Percentiles rank a stretch among this genome's conserved stretches.
Conservation (phyloP, 2,329 filamentous ascomycete genomes). For the Colletotrichum tamarilloi region DNA sequence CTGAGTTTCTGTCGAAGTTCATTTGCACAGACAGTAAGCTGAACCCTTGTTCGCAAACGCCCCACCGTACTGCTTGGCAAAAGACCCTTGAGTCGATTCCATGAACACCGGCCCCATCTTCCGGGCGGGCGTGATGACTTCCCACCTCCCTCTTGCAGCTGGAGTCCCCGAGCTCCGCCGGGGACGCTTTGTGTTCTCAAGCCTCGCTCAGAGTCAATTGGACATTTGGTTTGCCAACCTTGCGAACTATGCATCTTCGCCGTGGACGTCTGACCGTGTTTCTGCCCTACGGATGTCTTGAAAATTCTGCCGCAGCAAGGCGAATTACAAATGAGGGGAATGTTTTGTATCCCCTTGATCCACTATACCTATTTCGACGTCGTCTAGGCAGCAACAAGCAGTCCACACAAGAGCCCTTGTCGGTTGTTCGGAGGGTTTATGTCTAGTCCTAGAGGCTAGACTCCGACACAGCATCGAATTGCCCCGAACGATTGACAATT, state of each 20-base stretch:
- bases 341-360: not conserved
- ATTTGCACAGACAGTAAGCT: not conserved
- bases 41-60: not conserved
- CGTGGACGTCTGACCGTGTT: not conserved
- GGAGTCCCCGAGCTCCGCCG: no score
- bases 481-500: no score
- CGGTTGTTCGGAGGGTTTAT: no score
- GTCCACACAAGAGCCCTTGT: not conserved
- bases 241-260: not conserved
- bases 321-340: not conserved
- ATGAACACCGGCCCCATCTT: not conserved
- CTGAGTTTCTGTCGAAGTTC: not conserved
- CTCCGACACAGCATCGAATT: no score
- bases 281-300: not conserved
- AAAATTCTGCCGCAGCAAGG: not conserved
- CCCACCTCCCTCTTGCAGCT: not conserved
- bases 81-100: not conserved
- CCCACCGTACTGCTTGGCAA: not conserved
- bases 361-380: not conserved
- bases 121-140: not conserved
- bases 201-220: no score
- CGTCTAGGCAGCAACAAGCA: not conserved
- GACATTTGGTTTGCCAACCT: no score
- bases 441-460: no score
- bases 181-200: no score